Percentiles rank a stretch among this genome's conserved stretches.
phyloP scores from a whole-genome alignment of 2,329 filamentous ascomycete genomes.

The Epichloe festucae region DNA sequence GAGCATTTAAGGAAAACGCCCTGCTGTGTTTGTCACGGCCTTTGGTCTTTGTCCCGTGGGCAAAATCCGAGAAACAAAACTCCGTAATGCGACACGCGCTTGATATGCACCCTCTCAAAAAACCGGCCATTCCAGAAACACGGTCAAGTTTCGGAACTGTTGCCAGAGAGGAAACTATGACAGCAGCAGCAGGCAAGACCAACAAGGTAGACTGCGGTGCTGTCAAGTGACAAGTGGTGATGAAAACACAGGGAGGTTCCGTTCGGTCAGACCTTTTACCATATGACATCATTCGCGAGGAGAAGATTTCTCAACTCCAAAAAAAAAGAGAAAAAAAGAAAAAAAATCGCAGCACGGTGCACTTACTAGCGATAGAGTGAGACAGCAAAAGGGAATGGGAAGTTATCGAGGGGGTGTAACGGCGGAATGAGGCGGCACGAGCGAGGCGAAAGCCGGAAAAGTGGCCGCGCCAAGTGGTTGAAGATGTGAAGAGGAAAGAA shows the following conservation, averaged over 20 bases:
- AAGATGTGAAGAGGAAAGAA: not conserved
- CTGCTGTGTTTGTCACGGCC: constrained; percentile 39
- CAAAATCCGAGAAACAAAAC: constrained; percentile 29
- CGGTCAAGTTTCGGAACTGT: too few species aligned
- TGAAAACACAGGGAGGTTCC: constrained; percentile 33
- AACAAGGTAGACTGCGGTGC: not conserved
- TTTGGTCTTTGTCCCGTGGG: constrained; percentile 41
- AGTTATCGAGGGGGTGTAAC: not conserved
- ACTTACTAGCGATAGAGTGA: not conserved
- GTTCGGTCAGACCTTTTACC: constrained; percentile 54
- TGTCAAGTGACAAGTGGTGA: constrained; percentile 4
- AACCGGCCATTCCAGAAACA: not conserved
- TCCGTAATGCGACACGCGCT: constrained; percentile 36
- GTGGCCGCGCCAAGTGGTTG: not conserved
- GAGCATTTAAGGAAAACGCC: constrained; percentile 1
- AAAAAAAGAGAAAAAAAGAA: not conserved
- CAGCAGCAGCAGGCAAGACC: not conserved
- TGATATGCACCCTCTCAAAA: not conserved
- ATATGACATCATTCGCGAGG: constrained; percentile 37
- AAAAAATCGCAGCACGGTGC: not conserved
- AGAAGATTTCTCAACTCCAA: not conserved
- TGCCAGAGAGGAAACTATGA: not conserved
- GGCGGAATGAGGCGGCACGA: not conserved
- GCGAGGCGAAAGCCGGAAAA: not conserved
- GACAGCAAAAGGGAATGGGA: not conserved